These are phyloP conservation scores for Penicillium cinerascens DNA, from an alignment of 495 filamentous ascomycete species.

Conservation along the genomic window DNA sequence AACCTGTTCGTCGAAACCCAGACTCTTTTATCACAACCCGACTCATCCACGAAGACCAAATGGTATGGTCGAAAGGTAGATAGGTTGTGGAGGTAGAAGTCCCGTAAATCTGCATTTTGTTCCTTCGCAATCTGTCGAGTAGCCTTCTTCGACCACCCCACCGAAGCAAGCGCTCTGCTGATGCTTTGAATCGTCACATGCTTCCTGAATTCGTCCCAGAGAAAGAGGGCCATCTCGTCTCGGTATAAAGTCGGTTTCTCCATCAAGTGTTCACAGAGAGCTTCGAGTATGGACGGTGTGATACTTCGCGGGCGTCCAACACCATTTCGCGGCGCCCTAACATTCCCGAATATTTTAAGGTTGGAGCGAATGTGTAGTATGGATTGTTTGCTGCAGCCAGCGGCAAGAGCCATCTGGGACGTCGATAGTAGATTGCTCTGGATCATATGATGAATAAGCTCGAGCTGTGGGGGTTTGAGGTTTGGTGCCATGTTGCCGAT, in stretches of 20 bases:
- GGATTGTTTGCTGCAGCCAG: slow-evolving; percentile 2
- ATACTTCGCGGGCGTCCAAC: slow-evolving; percentile 18
- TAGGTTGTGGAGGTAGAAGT: not conserved
- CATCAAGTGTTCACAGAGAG: slow-evolving; percentile 26
- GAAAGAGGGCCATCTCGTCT: slow-evolving; percentile 32
- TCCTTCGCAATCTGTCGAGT: too few relatives aligned
- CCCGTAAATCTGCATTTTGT: too few relatives aligned
- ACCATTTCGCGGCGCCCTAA: slow-evolving; percentile 20
- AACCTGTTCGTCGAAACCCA: too few relatives aligned
- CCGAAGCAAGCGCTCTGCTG: not conserved
- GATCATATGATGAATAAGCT: slow-evolving; percentile 4
- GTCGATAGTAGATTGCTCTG: not conserved
- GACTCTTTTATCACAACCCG: slow-evolving; percentile 6
- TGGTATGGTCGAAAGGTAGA: slow-evolving; percentile 10
- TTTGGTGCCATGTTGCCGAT: slow-evolving; percentile 6
- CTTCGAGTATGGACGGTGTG: slow-evolving; percentile 23
- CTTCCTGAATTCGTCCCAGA: slow-evolving; percentile 30
- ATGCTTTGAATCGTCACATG: too few relatives aligned
- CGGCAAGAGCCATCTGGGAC: slow-evolving; percentile 1
- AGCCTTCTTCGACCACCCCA: too few relatives aligned
- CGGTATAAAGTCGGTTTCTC: slow-evolving; percentile 30
- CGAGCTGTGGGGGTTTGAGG: slow-evolving; percentile 2
- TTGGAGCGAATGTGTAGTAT: slow-evolving; percentile 20
- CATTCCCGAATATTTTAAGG: slow-evolving; percentile 24
- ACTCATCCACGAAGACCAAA: too few relatives aligned